phyloP scores from a whole-genome alignment of 257 asterid species.

The Solanum bulbocastanum region DNA sequence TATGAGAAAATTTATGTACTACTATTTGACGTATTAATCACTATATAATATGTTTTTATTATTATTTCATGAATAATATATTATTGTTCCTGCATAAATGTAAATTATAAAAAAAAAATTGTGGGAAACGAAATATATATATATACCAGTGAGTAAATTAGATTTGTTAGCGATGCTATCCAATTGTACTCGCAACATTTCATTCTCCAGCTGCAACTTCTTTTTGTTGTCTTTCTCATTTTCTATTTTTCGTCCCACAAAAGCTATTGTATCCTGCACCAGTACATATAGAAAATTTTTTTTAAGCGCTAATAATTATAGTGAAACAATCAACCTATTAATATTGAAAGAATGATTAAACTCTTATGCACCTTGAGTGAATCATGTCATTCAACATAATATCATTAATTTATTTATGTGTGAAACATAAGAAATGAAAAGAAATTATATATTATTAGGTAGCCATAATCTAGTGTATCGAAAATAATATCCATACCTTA shows the following conservation, averaged over 20 bases:
- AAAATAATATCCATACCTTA: background rate
- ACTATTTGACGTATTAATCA: background rate
- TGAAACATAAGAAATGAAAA: background rate
- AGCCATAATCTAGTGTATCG: background rate
- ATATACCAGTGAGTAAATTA: background rate
- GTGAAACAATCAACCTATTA: background rate
- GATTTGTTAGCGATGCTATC: background rate
- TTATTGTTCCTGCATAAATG: background rate
- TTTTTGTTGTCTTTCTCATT: background rate
- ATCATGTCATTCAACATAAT: background rate
- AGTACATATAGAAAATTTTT: background rate
- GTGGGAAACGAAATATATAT: background rate
- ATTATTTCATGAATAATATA: background rate
- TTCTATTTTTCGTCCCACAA: background rate
- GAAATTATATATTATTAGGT: background rate
- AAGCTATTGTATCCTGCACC: conserved; percentile 1
- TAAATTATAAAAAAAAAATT: background rate
- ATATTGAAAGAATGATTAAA: background rate
- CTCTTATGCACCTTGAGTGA: background rate
- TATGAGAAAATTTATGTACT: background rate
- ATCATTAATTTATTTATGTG: background rate
- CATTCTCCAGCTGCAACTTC: background rate
- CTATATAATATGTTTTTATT: background rate
- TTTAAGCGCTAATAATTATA: background rate
- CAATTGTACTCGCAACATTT: background rate